phyloP scores from a whole-genome alignment of 2,329 filamentous ascomycete genomes.

The Penicillium sp. region DNA sequence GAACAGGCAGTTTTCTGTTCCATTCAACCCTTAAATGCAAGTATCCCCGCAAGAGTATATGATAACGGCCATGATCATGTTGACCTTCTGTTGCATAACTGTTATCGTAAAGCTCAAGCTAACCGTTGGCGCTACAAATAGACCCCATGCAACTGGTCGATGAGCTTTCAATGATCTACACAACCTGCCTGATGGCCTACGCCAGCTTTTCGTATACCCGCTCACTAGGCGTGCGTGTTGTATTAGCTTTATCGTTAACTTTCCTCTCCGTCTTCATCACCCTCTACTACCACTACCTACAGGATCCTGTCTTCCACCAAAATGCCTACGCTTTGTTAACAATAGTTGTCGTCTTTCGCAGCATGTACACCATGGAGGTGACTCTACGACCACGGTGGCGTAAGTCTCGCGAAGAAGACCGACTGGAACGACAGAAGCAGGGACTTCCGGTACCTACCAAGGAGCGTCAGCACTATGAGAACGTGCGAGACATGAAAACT shows the following conservation, averaged over 20 bases:
- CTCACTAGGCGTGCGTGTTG: conserved; percentile 50
- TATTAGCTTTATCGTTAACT: conserved; percentile 59
- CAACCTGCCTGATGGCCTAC: conserved; percentile 67
- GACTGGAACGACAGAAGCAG: conserved; percentile 38
- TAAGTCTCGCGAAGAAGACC: conserved; percentile 47
- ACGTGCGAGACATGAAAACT: conserved; percentile 57
- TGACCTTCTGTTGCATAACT: background rate
- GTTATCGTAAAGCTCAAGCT: conserved; percentile 11
- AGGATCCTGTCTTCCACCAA: conserved; percentile 81
- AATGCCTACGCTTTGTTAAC: conserved; percentile 74
- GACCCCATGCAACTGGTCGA: conserved; percentile 71
- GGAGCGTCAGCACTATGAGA: conserved; percentile 49
- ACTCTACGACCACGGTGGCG: conserved; percentile 61
- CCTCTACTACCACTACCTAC: conserved; percentile 75
- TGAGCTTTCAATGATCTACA: conserved; percentile 71
- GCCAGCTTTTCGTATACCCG: conserved; percentile 73
- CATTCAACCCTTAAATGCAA: conserved; percentile 64
- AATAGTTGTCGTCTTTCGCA: conserved; percentile 66
- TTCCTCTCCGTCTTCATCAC: conserved; percentile 68
- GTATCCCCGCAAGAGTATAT: conserved; percentile 18
- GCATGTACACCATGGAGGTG: conserved; percentile 74
- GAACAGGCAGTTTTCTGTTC: conserved; percentile 62
- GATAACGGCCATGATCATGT: background rate
- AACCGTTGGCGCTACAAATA: conserved; percentile 30
- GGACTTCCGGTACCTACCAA: conserved; percentile 43